Evolutionary conservation across 2,329 filamentous ascomycete species (phyloP), one percentile per base, ranked within the genome.

Genomic region (Neonectria hederae): DNA sequence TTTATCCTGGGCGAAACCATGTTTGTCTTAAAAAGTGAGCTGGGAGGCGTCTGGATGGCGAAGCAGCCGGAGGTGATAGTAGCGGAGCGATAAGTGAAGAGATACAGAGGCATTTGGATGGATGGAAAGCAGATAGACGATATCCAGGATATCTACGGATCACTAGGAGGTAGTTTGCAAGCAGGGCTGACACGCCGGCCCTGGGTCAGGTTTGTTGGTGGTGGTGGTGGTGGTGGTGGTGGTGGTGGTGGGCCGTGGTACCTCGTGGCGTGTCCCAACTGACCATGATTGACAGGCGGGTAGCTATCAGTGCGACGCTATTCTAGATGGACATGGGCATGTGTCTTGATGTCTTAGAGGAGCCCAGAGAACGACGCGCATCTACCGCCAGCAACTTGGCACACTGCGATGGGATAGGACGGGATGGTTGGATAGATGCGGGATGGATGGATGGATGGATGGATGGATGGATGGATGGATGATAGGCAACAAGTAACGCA

Each of bases 351-450:
- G 52, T 32, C 40, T 22, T n/a, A n/a, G n/a, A n/a, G n/a, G n/a
- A n/a, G n/a, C n/a, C n/a, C n/a, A 60, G 30, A 52, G 24, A 48
- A 53, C 26, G 58, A 72, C 69, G 70, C 70, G 67, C 70, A 72
- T 72, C 70, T 72, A 67, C 67, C 70, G 70, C 69, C 61, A 52
- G 63, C 45, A 65, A 67, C 30, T 26, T 54, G 48, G 10, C 54
- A 32, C 32, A n/a, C 48, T 26, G 54, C 53, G 53, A 53, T 56
- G 45, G 19, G 56, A 59, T 28, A 49, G 45, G 49, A 54, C 30
- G 40, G 24, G 26, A 26, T 53, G 26, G 46, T 14, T 43, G 46
- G 38, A 42, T 28, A 43, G 49, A 38, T 30, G n/a, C n/a, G 35
- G 17, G 4, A 26, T 26, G 19, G 43, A 28, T 57, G 22, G 43